Conservation (phyloP, 768 basidiomycete species). For the Russula lepida region DNA sequence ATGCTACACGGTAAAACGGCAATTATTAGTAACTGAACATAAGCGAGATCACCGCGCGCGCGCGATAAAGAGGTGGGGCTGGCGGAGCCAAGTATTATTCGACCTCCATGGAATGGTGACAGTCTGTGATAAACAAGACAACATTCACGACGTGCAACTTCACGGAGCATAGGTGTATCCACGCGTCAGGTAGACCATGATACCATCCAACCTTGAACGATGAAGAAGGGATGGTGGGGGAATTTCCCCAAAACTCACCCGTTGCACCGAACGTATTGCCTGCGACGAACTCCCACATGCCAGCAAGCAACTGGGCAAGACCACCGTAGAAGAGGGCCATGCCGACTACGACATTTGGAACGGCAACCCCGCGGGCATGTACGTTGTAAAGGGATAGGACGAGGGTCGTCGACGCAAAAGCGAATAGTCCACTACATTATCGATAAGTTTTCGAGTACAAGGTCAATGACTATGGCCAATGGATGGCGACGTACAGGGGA, state of each 20-base stretch:
- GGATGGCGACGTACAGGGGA: conserved; percentile 35
- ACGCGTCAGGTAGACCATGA: neutral
- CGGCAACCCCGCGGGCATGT: conserved; percentile 42
- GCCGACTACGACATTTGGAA: conserved; percentile 69
- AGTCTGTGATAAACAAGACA: neutral
- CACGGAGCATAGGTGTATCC: neutral
- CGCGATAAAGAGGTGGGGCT: neutral
- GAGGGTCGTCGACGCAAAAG: conserved; percentile 79
- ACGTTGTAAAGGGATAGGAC: conserved; percentile 72
- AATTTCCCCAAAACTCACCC: conserved; percentile 37
- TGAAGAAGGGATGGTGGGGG: neutral
- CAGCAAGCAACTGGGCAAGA: conserved; percentile 76
- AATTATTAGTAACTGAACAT: neutral
- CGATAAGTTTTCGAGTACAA: conserved; percentile 45
- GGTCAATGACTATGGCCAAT: conserved; percentile 21
- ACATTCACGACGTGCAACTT: neutral
- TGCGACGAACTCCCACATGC: conserved; percentile 61
- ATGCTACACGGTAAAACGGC: conserved; percentile 42
- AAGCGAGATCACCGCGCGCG: too few species aligned
- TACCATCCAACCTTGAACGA: neutral
- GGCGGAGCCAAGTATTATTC: neutral
- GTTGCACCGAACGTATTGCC: conserved; percentile 68
- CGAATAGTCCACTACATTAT: conserved; percentile 60
- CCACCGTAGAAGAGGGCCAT: conserved; percentile 86
- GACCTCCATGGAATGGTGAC: neutral